Evolutionary conservation across 2,329 filamentous ascomycete genomes (phyloP), one percentile per base, ranked within the genome.

Genomic region (Catunica adiposa): DNA sequence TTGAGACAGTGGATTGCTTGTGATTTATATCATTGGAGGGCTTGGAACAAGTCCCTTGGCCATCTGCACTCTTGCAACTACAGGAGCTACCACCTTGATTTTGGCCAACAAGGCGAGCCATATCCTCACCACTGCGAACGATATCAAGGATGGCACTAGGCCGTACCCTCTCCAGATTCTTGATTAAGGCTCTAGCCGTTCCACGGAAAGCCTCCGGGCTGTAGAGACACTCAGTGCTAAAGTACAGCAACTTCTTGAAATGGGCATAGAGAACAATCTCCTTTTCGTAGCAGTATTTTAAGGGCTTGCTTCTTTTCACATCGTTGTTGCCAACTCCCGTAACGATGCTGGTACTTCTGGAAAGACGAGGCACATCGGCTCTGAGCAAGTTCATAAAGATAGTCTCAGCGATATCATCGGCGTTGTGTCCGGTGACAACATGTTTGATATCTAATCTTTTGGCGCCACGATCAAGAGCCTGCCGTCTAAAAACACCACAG

Each of bases 221-320:
- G 72, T 98, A 98, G 59, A 98, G 89, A 73, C 92, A 98, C 70
- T 98, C 92, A 0, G 92, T 98, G 64, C 83, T 95, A 70, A 98
- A 98, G 70, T 98, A 98, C 66, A 97, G 89, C 60, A 98, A 75
- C 67, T 89, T 89, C 69, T 92, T 94, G 72, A 98, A 89, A 66
- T 97, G 87, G 3, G 92, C 92, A 66, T 98, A 98, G 4, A 98
- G 75, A 17, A 98, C 92, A 62, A 98, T 98, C 66, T 98, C 92
- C 71, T 98, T 98, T 67, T 98, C 92, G 66, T 97, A 98, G 1
- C 90, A 89, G 67, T 97, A 98, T 68, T 98, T 97, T 48, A 98
- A 75, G 14, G 92, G 92, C 70, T 98, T 98, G 70, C 87, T 94
- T 61, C 92, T 79, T 72, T 94, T 94, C 61, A 96, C 90, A 59